Conservation (phyloP, 2,329 filamentous ascomycete genomes). For the Phoma sp. region DNA sequence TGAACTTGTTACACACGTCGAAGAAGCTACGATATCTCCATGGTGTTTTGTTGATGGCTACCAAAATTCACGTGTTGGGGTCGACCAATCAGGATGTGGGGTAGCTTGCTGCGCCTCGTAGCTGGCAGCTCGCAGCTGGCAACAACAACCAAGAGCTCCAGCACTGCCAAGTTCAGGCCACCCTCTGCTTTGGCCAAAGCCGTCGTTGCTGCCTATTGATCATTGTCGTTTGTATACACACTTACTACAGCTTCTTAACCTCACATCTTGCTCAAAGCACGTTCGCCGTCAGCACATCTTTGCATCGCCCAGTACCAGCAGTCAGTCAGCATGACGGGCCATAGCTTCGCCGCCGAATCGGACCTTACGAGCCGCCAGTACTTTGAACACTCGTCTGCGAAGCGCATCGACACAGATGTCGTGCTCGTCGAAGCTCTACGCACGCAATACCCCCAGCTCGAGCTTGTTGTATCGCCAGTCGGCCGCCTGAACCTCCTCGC, state of each 20-base stretch:
- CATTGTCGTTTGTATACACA: not conserved
- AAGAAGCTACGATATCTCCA: not conserved
- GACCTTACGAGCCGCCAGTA: constrained; percentile 50
- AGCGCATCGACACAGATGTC: constrained; percentile 52
- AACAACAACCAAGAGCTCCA: constrained; percentile 14
- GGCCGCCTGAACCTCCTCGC: constrained; percentile 47
- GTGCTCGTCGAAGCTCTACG: constrained; percentile 54
- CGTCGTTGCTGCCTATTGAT: not conserved
- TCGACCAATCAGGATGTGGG: constrained; percentile 8
- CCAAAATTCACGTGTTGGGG: not conserved
- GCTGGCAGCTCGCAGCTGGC: constrained; percentile 2
- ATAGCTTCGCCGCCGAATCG: constrained; percentile 31
- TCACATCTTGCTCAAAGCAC: not conserved
- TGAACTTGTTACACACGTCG: not conserved
- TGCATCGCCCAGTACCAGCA: not conserved
- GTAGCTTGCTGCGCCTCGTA: constrained; percentile 11
- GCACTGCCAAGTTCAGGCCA: constrained; percentile 16
- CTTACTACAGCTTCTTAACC: constrained; percentile 1
- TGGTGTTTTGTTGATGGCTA: constrained; percentile 1
- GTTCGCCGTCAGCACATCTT: not conserved
- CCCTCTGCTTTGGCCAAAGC: constrained; percentile 11
- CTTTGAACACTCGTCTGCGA: constrained; percentile 53
- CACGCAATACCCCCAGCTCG: constrained; percentile 53
- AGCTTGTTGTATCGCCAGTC: constrained; percentile 50
- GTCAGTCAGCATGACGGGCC: constrained; percentile 33